Percentiles rank a stretch among this genome's conserved stretches.
Evolutionary conservation across 2,329 filamentous ascomycete genomes (phyloP).

Genomic region (Penicillium glabrum): DNA sequence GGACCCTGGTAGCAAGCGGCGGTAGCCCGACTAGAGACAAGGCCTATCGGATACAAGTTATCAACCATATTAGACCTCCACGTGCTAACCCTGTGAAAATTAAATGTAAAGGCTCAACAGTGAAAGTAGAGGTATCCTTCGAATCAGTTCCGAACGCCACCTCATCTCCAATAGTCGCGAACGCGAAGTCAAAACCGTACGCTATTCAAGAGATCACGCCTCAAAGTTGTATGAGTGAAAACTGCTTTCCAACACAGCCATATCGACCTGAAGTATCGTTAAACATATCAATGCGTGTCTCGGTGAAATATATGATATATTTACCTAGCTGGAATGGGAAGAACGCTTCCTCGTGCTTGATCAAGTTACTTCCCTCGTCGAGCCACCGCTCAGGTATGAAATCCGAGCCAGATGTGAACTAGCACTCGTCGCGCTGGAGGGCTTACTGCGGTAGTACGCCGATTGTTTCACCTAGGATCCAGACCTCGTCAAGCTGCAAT

Average conservation of each 20-base stretch:
- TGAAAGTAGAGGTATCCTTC: neutral
- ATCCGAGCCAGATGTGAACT: constrained; percentile 14
- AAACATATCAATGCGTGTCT: neutral
- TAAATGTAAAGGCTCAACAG: neutral
- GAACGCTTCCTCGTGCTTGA: constrained; percentile 23
- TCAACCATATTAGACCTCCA: neutral
- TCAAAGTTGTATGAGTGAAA: neutral
- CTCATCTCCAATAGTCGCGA: neutral
- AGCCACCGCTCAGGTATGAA: constrained; percentile 36
- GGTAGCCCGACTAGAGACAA: no score
- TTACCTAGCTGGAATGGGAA: constrained; percentile 25
- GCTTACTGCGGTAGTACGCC: constrained; percentile 20
- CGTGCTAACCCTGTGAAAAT: neutral
- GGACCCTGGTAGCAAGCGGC: no score
- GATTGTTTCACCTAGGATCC: constrained; percentile 32
- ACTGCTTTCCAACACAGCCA: neutral
- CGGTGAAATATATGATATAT: neutral
- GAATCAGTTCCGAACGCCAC: neutral
- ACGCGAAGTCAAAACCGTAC: neutral
- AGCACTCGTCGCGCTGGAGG: constrained; percentile 28
- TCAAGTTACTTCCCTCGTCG: constrained; percentile 14
- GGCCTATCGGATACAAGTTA: no score
- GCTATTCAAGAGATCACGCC: neutral
- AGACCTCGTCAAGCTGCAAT: constrained; percentile 27
- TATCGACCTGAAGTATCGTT: neutral